phyloP scores from a whole-genome alignment of 2,329 filamentous ascomycete species.

The Thelonectria discophora region DNA sequence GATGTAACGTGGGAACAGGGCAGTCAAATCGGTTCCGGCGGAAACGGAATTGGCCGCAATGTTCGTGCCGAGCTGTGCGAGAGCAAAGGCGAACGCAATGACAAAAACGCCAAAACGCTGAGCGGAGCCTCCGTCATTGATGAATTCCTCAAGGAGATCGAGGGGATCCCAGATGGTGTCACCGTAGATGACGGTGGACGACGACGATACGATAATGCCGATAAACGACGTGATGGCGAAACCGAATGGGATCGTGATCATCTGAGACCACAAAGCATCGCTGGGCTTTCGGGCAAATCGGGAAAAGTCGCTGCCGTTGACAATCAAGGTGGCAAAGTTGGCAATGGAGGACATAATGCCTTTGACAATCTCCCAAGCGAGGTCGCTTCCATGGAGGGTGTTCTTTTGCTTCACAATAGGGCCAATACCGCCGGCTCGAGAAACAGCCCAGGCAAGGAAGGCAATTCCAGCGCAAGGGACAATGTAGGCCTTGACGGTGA shows the following conservation, averaged over 20 bases:
- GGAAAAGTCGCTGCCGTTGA: conserved; percentile 84
- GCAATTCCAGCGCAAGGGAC: conserved; percentile 85
- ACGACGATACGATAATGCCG: conserved; percentile 80
- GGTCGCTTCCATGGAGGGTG: conserved; percentile 68
- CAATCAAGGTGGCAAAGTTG: conserved; percentile 89
- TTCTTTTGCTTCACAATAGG: conserved; percentile 79
- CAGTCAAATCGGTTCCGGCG: conserved; percentile 84
- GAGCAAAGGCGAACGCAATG: conserved; percentile 74
- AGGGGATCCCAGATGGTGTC: conserved; percentile 79
- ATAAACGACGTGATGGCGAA: conserved; percentile 87
- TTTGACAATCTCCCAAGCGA: conserved; percentile 84
- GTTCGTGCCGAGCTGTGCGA: conserved; percentile 87
- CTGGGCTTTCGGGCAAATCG: conserved; percentile 81
- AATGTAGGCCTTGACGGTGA: conserved; percentile 88
- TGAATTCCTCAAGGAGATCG: conserved; percentile 70
- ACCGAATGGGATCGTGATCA: conserved; percentile 75
- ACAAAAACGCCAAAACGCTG: conserved; percentile 81
- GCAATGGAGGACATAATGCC: conserved; percentile 90
- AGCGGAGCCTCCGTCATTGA: conserved; percentile 72
- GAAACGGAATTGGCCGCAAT: conserved; percentile 88
- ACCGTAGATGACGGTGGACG: conserved; percentile 72
- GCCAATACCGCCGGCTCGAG: conserved; percentile 82
- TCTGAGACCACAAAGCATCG: conserved; percentile 83
- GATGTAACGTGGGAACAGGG: conserved; percentile 79
- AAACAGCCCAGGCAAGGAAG: conserved; percentile 88